Evolutionary conservation across 176 grass and related monocot species (phyloP), one percentile per base, ranked within the genome.

Genomic region (Oryza nivara): DNA sequence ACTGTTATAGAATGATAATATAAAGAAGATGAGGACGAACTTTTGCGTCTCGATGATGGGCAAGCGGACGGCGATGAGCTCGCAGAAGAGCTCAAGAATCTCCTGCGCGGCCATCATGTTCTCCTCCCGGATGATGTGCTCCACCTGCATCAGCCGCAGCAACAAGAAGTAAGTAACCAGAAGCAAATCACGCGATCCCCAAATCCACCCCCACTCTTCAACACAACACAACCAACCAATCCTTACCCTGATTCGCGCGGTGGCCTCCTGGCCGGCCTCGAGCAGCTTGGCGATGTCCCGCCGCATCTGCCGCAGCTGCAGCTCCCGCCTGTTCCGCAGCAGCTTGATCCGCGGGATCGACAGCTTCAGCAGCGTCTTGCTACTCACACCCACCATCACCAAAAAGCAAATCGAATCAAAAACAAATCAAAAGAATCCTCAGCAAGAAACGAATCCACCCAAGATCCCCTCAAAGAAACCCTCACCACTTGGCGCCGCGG

Each of bases 51-150:
- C 96, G 3, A 99, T 96, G 86, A 99, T 84, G 54, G 96, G 93
- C 70, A 99, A 88, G 4, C 96, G 93, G 9, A 96, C 96, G 0
- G 93, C 40, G 28, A 99, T 75, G 30, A 99, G 93, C 56, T 99
- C 96, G 43, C 93, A 99, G 74, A 96, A 99, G 81, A 99, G 90
- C 84, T 99, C 96, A 11, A 99, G 83, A 75, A 96, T 99, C 89
- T 99, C 96, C 90, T 99, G 96, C 60, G 96, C 96, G 8, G 96
- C 96, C 89, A 94, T 94, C 89, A 99, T 96, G 75, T 99, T 99
- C 86, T 99, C 96, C 89, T 99, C 96, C 79, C 96, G 79, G 52
- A 99, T 82, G 76, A 99, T 99, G 84, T 99, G 96, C 77, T 99
- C 96, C 49, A 99, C 96, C 96, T 99, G 73, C 80, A 85, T 5